Conservation (phyloP, 345 rosid genomes). For the Arabidopsis thaliana region DNA sequence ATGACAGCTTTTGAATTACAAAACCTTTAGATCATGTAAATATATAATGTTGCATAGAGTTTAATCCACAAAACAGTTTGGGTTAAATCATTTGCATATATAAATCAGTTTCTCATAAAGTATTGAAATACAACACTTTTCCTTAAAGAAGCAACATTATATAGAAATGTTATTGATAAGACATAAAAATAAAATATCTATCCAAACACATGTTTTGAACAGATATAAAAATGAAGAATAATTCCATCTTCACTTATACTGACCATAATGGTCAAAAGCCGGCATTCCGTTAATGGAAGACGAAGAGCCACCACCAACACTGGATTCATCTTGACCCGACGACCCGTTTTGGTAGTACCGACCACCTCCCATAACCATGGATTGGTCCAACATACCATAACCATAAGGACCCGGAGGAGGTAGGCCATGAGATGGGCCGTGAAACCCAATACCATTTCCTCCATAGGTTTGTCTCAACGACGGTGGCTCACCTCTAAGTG, state of each 20-base stretch:
- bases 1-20: not conserved
- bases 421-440: slow-evolving; percentile 17
- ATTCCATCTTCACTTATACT: slow-evolving; percentile 36
- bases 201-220: slow-evolving; percentile 21
- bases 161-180: slow-evolving; percentile 22
- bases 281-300: slow-evolving; percentile 39
- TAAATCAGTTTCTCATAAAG: not conserved
- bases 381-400: slow-evolving; percentile 37
- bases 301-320: slow-evolving; percentile 19
- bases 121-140: slow-evolving; percentile 7
- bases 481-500: slow-evolving; percentile 36
- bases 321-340: slow-evolving; percentile 41
- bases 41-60: not conserved
- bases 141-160: slow-evolving; percentile 10
- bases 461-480: slow-evolving; percentile 19
- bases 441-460: slow-evolving; percentile 35
- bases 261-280: slow-evolving; percentile 41
- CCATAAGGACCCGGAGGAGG: slow-evolving; percentile 33
- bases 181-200: slow-evolving; percentile 9
- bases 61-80: not conserved
- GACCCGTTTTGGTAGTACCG: slow-evolving; percentile 41
- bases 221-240: slow-evolving; percentile 2
- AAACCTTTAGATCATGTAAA: not conserved
- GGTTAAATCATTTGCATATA: not conserved
- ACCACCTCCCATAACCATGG: slow-evolving; percentile 43